phyloP scores from a whole-genome alignment of 352 stramenopile species.

The Pilasporangium apinafurcum region DNA sequence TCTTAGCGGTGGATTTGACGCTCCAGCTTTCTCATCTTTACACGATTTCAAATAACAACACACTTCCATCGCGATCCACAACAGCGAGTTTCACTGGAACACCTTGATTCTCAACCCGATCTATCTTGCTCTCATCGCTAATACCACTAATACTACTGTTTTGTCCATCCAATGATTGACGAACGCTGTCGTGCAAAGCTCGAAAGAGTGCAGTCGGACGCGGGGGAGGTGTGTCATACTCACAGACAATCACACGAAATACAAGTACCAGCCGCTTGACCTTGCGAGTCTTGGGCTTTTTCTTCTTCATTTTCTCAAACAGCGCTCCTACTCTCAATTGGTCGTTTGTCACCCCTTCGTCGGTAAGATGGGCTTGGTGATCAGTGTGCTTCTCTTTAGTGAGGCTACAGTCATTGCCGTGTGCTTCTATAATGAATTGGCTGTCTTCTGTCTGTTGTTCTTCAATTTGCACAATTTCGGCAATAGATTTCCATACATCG shows the following conservation, averaged over 20 bases:
- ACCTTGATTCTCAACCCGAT: not conserved
- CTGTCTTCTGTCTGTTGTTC: too few species aligned
- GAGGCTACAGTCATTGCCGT: not conserved
- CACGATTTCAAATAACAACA: constrained; percentile 66
- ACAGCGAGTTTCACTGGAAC: constrained; percentile 63
- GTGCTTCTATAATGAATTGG: not conserved
- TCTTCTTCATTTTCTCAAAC: constrained; percentile 1
- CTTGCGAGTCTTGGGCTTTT: constrained; percentile 23
- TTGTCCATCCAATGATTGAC: too few species aligned
- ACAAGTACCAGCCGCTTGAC: constrained; percentile 37
- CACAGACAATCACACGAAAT: constrained; percentile 50
- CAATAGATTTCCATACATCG: constrained; percentile 51
- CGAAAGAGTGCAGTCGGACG: constrained; percentile 13
- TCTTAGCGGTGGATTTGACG: too few species aligned
- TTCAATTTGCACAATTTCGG: constrained; percentile 12
- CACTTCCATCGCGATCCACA: constrained; percentile 38
- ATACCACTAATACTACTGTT: too few species aligned
- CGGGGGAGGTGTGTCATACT: constrained; percentile 32
- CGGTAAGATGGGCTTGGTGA: too few species aligned
- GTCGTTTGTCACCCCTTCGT: too few species aligned
- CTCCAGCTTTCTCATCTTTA: too few species aligned
- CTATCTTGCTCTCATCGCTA: too few species aligned
- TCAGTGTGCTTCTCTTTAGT: not conserved
- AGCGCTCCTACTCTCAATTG: not conserved
- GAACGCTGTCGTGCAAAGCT: constrained; percentile 1